Evolutionary conservation across 2,329 filamentous ascomycete genomes (phyloP).

Genomic region (Diaporthe longicolla): DNA sequence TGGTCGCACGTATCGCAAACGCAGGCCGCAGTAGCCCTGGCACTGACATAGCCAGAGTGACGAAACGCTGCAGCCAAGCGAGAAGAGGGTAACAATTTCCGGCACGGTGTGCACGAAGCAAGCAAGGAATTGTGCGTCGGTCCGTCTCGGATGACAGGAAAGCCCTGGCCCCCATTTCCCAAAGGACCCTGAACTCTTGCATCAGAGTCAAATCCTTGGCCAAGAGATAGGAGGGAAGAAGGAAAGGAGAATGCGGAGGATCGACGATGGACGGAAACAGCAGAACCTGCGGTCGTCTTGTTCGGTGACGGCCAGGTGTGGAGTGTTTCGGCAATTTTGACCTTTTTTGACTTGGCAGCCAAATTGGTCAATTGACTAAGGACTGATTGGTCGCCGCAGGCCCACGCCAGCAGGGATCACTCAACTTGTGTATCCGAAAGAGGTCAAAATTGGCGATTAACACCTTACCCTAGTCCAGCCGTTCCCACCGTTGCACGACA

Average conservation of each 20-base stretch:
- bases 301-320: constrained; percentile 33
- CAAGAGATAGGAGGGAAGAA: constrained; percentile 25
- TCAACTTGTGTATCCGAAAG: not conserved
- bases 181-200: constrained; percentile 33
- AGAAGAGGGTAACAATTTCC: constrained; percentile 27
- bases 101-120: constrained; percentile 19
- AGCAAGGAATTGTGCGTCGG: constrained; percentile 29
- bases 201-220: constrained; percentile 9
- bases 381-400: not conserved
- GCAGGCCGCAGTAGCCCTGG: constrained; percentile 24
- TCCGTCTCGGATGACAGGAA: constrained; percentile 34
- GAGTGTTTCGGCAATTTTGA: constrained; percentile 38
- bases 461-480: not conserved
- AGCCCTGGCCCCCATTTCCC: constrained; percentile 16
- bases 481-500: constrained; percentile 24
- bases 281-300: constrained; percentile 30
- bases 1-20: constrained; percentile 1
- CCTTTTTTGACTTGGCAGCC: not conserved
- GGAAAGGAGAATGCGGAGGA: constrained; percentile 36
- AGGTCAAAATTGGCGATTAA: constrained; percentile 39
- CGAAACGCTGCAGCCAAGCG: constrained; percentile 28
- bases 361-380: constrained; percentile 21
- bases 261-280: constrained; percentile 30
- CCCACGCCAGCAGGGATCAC: constrained; percentile 15
- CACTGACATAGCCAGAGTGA: constrained; percentile 20